Evolutionary conservation across 2,329 filamentous ascomycete species (phyloP).

Genomic region (Penicillium rolfsii): DNA sequence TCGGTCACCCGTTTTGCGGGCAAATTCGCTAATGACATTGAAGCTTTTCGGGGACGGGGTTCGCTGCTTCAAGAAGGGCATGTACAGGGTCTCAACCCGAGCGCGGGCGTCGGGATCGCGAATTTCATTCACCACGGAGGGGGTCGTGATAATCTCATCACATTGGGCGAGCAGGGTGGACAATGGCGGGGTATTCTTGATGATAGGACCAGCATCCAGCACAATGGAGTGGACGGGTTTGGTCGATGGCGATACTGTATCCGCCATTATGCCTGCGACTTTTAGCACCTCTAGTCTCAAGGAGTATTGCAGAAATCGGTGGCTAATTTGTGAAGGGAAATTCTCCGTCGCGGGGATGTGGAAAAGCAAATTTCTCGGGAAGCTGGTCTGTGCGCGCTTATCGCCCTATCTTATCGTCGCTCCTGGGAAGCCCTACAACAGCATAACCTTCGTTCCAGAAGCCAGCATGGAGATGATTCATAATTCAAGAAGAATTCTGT

Average conservation of each 20-base stretch:
- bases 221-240: slow-evolving; percentile 83
- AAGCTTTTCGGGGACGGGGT: slow-evolving; percentile 76
- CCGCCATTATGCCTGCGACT: slow-evolving; percentile 33
- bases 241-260: slow-evolving; percentile 24
- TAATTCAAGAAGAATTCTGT: too few relatives aligned
- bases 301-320: not conserved
- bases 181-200: slow-evolving; percentile 86
- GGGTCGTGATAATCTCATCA: slow-evolving; percentile 78
- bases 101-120: slow-evolving; percentile 78
- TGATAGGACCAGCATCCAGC: slow-evolving; percentile 87
- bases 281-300: slow-evolving; percentile 3
- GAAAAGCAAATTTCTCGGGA: slow-evolving; percentile 36
- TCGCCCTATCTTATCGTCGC: slow-evolving; percentile 45
- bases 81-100: slow-evolving; percentile 79
- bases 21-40: slow-evolving; percentile 80
- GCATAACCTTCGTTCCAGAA: not conserved
- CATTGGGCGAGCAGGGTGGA: slow-evolving; percentile 79
- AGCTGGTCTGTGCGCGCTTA: slow-evolving; percentile 44
- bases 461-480: not conserved
- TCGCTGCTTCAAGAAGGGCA: slow-evolving; percentile 81
- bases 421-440: not conserved
- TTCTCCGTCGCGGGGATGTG: slow-evolving; percentile 10
- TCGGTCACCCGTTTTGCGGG: slow-evolving; percentile 84
- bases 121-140: slow-evolving; percentile 84
- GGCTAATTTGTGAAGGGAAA: slow-evolving; percentile 15